A percentile compares a stretch with the other conserved stretches of the same genome.
Conservation (phyloP, 345 rosid species). For the Anacardium occidentale region DNA sequence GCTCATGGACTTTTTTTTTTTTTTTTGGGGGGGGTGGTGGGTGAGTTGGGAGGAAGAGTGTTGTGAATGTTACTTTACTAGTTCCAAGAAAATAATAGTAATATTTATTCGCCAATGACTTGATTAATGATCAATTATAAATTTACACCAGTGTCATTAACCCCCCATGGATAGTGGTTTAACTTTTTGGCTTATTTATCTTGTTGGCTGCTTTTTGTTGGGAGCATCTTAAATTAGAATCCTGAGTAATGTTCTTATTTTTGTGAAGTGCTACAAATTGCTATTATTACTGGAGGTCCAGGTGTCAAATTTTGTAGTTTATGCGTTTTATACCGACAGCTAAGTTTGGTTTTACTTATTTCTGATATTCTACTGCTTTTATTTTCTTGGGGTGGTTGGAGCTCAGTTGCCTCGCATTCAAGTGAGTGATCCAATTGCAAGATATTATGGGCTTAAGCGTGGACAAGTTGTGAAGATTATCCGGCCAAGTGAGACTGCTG, state of each 20-base stretch:
- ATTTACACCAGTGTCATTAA: not conserved
- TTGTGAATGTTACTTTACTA: not conserved
- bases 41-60: too few species aligned
- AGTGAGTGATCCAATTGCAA: conserved; percentile 61
- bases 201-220: not conserved
- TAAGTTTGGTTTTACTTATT: not conserved
- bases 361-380: conserved; percentile 1
- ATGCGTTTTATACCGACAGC: not conserved
- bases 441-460: conserved; percentile 65
- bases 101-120: not conserved
- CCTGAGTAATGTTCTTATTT: not conserved
- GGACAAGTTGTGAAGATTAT: conserved; percentile 76
- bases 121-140: not conserved
- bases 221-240: not conserved
- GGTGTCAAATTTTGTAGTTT: not conserved
- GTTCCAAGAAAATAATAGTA: too few species aligned
- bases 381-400: conserved; percentile 11
- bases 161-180: not conserved
- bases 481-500: conserved; percentile 71
- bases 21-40: too few species aligned
- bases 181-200: not conserved
- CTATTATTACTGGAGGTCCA: not conserved
- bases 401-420: conserved; percentile 64
- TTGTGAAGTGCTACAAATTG: not conserved
- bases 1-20: not conserved